Evolutionary conservation across 345 rosid species (phyloP).

Genomic region (Citrus hindsii): DNA sequence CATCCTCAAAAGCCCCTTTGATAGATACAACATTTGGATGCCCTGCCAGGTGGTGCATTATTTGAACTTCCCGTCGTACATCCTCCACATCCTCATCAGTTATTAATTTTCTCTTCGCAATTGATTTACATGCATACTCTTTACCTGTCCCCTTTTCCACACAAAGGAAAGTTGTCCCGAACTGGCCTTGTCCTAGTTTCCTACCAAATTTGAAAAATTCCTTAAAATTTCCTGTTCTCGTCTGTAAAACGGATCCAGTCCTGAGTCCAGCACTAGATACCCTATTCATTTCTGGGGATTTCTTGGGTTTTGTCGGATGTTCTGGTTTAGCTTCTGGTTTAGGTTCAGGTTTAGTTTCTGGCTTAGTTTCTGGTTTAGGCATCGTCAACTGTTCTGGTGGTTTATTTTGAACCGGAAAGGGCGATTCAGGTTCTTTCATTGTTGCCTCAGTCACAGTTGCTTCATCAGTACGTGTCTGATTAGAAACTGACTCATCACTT

Average conservation of each 20-base stretch:
- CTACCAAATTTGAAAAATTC: slow-evolving; percentile 68
- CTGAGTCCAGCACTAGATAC: slow-evolving; percentile 71
- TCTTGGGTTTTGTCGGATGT: slow-evolving; percentile 39
- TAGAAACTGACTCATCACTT: slow-evolving; percentile 51
- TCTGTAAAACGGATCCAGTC: slow-evolving; percentile 65
- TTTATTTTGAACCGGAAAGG: slow-evolving; percentile 55
- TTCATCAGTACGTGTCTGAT: slow-evolving; percentile 22
- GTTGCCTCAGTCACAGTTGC: slow-evolving; percentile 31
- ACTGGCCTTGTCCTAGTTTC: slow-evolving; percentile 92
- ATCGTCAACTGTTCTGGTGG: slow-evolving; percentile 73
- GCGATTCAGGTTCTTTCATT: slow-evolving; percentile 39
- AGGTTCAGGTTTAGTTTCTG: background rate
- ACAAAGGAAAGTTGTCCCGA: slow-evolving; percentile 78
- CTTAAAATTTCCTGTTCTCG: slow-evolving; percentile 68
- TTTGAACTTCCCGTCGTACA: slow-evolving; percentile 85
- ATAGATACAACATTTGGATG: slow-evolving; percentile 77
- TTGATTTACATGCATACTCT: slow-evolving; percentile 83
- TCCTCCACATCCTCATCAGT: slow-evolving; percentile 84
- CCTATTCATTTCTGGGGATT: slow-evolving; percentile 53
- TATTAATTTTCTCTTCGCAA: slow-evolving; percentile 81
- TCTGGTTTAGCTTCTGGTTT: slow-evolving; percentile 23
- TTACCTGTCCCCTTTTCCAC: slow-evolving; percentile 58
- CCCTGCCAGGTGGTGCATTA: slow-evolving; percentile 91
- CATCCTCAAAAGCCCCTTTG: slow-evolving; percentile 85
- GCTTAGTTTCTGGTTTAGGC: slow-evolving; percentile 22